Evolutionary conservation across 2,329 filamentous ascomycete genomes (phyloP), one percentile per base, ranked within the genome.

Genomic region (Pezicula neosporulosa): DNA sequence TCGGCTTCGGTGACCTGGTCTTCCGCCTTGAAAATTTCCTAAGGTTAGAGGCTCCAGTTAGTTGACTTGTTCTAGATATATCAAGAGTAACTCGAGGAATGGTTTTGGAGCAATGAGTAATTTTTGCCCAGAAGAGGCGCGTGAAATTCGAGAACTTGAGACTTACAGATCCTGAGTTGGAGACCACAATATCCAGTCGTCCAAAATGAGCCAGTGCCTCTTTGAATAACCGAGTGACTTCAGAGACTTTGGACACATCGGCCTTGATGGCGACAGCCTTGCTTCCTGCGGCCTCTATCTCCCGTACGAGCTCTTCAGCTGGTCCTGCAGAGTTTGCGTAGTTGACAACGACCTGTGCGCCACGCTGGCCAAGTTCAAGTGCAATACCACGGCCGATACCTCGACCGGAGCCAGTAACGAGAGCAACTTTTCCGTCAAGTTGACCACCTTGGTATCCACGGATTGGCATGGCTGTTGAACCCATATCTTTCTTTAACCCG

Each of bases 341-440:
- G 74, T 88, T 89, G 66, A 89, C 77, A 15, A 63, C 55, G 50
- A 69, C 64, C 43, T 68, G 60, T 4, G 70, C 70, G 9, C 72
- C 72, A 15, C 69, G 68, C 55, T 69, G 64, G 6, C 69, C 70
- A 16, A 64, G 60, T n/a, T 63, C 70, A 35, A 64, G 61, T 4
- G 70, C 67, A n/a, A 74, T 69, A 37, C 69, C 69, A 7, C 69
- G 76, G 18, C 90, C 90, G 12, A 95, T 77, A 36, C 90, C 90
- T 58, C 90, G 78, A 6, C 87, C 91, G 44, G 89, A 89, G 42
- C 90, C 90, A 0, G 90, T 95, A 42, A 95, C 80, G 56, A 96
- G 86, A 59, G 87, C 89, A 43, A 94, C 82, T 70, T 94, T 94
- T 63, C 61, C 60, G 9, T 52, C 52, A n/a, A 58, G 48, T 24